A percentile compares a stretch with the other conserved stretches of the same genome.
Conservation (phyloP, 257 asterid species). For the Lycium ferocissimum region DNA sequence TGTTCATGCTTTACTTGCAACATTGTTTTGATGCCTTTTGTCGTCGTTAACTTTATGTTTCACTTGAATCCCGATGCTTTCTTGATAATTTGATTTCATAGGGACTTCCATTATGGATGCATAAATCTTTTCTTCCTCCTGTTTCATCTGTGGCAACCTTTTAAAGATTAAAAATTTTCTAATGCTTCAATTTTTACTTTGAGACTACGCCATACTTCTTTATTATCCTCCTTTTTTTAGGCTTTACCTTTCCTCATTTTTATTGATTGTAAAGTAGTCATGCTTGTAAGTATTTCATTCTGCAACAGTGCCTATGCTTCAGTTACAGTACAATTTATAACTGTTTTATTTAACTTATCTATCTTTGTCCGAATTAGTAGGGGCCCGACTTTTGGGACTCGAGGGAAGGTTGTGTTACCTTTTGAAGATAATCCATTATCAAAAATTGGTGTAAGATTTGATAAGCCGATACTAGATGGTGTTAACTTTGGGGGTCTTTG, state of each 20-base stretch:
- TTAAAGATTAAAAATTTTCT: neutral
- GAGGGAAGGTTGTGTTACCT: conserved; percentile 80
- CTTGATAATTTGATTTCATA: conserved; percentile 11
- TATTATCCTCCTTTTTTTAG: neutral
- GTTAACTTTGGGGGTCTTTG: conserved; percentile 92
- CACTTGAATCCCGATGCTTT: conserved; percentile 6
- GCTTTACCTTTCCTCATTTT: neutral
- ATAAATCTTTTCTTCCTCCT: neutral
- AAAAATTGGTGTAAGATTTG: conserved; percentile 90
- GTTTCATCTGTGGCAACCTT: neutral
- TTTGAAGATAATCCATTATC: conserved; percentile 82
- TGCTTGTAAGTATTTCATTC: neutral
- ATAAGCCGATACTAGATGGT: conserved; percentile 80
- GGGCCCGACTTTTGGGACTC: conserved; percentile 85
- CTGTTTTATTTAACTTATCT: conserved; percentile 31
- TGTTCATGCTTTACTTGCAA: neutral
- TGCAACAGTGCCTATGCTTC: neutral
- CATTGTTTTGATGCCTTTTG: conserved; percentile 11
- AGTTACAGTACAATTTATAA: conserved; percentile 13
- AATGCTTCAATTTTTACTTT: neutral
- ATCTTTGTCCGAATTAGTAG: conserved; percentile 55
- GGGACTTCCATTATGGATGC: conserved; percentile 16
- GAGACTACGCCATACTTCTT: neutral
- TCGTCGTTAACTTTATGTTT: neutral
- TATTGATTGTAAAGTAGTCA: neutral